Conservation (phyloP, 2,329 filamentous ascomycete genomes). For the Aspergillus tamarii region DNA sequence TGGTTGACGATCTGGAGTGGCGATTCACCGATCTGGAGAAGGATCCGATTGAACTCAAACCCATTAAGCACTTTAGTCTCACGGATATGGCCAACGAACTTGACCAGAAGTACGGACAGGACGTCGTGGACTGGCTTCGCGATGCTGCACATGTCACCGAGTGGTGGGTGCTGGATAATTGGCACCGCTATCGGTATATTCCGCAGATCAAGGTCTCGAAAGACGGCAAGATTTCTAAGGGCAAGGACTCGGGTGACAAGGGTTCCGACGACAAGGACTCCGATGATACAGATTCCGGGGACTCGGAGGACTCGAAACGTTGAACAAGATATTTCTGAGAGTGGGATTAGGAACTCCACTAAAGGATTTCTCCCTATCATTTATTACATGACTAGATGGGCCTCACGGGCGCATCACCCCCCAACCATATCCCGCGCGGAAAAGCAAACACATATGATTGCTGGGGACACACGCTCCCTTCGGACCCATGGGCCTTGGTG, state of each 20-base stretch:
- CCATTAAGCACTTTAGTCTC: constrained; percentile 29
- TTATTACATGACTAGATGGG: not conserved
- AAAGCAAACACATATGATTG: not conserved
- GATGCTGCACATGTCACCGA: constrained; percentile 31
- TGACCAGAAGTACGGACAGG: constrained; percentile 22
- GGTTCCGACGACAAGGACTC: not conserved
- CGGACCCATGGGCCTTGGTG: constrained; percentile 4
- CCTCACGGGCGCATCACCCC: not conserved
- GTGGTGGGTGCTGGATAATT: constrained; percentile 37
- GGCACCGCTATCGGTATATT: constrained; percentile 29
- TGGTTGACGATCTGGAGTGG: constrained; percentile 37
- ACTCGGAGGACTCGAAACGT: not conserved
- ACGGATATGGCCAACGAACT: constrained; percentile 25
- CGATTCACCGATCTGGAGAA: constrained; percentile 33
- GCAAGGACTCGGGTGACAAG: not conserved
- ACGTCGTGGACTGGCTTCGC: constrained; percentile 24
- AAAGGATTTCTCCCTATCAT: not conserved
- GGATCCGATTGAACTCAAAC: constrained; percentile 30
- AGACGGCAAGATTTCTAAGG: not conserved
- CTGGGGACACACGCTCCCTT: not conserved
- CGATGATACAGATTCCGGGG: not conserved
- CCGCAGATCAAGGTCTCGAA: constrained; percentile 4
- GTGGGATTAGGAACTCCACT: not conserved
- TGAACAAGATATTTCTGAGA: not conserved
- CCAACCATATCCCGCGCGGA: constrained; percentile 1